phyloP scores from a whole-genome alignment of 225 moss, liverwort and hornwort genomes.

The Bryum argenteum region DNA sequence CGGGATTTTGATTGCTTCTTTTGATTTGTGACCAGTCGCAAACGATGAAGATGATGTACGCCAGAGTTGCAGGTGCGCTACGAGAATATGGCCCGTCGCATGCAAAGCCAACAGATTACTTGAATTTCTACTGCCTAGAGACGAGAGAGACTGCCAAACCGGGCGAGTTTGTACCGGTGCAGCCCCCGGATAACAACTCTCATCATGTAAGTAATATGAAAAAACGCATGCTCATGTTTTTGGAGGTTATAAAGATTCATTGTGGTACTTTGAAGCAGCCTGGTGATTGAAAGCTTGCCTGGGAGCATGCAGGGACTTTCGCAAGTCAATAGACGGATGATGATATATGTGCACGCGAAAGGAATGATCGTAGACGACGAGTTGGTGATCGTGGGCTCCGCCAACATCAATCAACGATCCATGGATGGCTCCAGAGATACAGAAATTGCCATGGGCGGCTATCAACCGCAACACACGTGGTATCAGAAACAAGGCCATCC shows the following conservation, averaged over 20 bases:
- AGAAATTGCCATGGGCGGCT: conserved; percentile 90
- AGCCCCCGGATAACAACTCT: no score
- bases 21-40: conserved; percentile 54
- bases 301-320: no score
- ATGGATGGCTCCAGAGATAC: conserved; percentile 92
- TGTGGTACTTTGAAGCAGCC: no score
- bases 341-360: no score
- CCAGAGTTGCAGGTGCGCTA: conserved; percentile 70
- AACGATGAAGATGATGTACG: conserved; percentile 97
- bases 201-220: no score
- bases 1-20: conserved; percentile 5
- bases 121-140: no score
- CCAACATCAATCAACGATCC: conserved; percentile 93
- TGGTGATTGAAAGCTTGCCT: no score
- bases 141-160: no score
- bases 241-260: no score
- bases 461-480: conserved; percentile 73
- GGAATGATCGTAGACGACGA: conserved; percentile 97
- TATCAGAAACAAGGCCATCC: conserved; percentile 55
- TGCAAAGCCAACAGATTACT: conserved; percentile 72
- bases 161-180: no score
- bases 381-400: conserved; percentile 74
- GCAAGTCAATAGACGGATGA: no score
- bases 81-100: conserved; percentile 44
- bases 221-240: no score